phyloP scores from a whole-genome alignment of 2,329 filamentous ascomycete species.

The Aspergillus pseudoterreus region DNA sequence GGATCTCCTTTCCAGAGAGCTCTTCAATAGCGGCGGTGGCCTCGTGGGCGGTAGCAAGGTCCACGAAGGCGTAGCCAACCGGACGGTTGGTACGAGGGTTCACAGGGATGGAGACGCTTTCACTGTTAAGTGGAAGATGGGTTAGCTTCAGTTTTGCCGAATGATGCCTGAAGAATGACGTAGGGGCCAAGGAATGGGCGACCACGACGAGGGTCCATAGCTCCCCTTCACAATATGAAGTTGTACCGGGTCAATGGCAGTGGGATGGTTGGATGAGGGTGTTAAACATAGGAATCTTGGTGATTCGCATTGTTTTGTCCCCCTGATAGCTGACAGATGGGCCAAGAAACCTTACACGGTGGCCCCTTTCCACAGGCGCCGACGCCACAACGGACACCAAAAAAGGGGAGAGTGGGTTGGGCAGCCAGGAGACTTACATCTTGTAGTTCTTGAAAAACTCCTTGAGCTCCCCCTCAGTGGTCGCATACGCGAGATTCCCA shows the following conservation, averaged over 20 bases:
- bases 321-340: no score
- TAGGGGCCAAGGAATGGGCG: background rate
- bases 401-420: background rate
- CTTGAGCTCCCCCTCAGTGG: constrained; percentile 99
- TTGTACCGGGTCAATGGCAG: no score
- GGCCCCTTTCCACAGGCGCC: background rate
- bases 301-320: no score
- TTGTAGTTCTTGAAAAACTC: constrained; percentile 99
- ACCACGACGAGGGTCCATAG: no score
- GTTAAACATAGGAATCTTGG: no score
- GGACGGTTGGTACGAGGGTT: constrained; percentile 98
- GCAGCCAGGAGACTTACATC: constrained; percentile 68
- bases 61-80: constrained; percentile 98
- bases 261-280: no score
- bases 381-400: constrained; percentile 6
- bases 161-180: background rate
- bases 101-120: constrained; percentile 98
- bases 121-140: constrained; percentile 53
- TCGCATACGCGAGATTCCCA: constrained; percentile 99
- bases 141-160: constrained; percentile 28
- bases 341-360: constrained; percentile 3
- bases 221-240: no score
- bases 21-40: constrained; percentile 93
- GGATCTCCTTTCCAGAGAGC: constrained; percentile 94
- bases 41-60: constrained; percentile 89